Evolutionary conservation across 2,329 filamentous ascomycete species (phyloP), one percentile per base, ranked within the genome.

Genomic region (Scolecobasidium constrictum): DNA sequence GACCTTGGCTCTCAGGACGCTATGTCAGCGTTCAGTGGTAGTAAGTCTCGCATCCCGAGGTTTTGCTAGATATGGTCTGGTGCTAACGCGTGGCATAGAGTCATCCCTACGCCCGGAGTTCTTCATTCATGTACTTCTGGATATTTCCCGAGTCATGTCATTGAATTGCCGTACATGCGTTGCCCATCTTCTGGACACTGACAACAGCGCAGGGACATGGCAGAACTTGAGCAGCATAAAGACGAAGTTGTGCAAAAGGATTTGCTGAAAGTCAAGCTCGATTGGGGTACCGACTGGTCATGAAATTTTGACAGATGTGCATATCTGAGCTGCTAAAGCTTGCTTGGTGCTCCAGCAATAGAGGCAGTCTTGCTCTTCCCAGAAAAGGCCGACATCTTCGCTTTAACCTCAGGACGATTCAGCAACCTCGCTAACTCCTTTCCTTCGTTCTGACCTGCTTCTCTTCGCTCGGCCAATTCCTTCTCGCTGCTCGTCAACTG

Each of bases 1-100:
- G 49, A 20, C 46, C 55, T 17, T 59, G 56, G 55, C 48, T 55
- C 34, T 48, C 34, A n/a, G 49, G 52, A 22, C 43, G 51, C 18
- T 56, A 56, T 42, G 40, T 52, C 26, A 48, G 40, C 35, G 43
- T 45, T 23, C n/a, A 31, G 2, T 46, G 43, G 43, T n/a, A n/a
- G n/a, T n/a, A n/a, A n/a, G n/a, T n/a, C n/a, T n/a, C n/a, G n/a
- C n/a, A n/a, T n/a, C n/a, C n/a, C n/a, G n/a, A n/a, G n/a, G n/a
- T n/a, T n/a, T n/a, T n/a, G n/a, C n/a, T n/a, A n/a, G n/a, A n/a
- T n/a, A n/a, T n/a, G n/a, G n/a, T n/a, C n/a, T n/a, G n/a, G n/a
- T n/a, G n/a, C n/a, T n/a, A n/a, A n/a, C n/a, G n/a, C n/a, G n/a
- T n/a, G n/a, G n/a, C n/a, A n/a, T n/a, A n/a, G n/a, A n/a, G n/a